Conservation (phyloP, 805 yeast species). For the Helenozyma baotianmanensis region DNA sequence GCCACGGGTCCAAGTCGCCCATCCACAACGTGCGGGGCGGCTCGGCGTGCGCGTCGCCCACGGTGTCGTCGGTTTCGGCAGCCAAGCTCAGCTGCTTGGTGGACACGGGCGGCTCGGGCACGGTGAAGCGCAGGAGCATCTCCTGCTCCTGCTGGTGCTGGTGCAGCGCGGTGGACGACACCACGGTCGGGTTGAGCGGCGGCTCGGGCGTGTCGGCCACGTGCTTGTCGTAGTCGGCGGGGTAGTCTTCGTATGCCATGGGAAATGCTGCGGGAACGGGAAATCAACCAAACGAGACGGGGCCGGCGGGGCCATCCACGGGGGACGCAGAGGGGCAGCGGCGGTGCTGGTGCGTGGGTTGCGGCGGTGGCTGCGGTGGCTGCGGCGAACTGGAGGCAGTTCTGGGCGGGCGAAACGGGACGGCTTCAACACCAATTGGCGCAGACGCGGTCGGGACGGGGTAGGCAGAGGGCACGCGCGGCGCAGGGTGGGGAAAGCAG, state of each 20-base stretch:
- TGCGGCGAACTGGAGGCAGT: too few relatives aligned
- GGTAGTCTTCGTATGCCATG: too few relatives aligned
- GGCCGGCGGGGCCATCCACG: too few relatives aligned
- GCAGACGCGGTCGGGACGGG: too few relatives aligned
- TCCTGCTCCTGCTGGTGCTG: conserved; percentile 44
- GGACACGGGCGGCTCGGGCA: conserved; percentile 40
- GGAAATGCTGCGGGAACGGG: neutral
- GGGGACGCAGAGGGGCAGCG: too few relatives aligned
- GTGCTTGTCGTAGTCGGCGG: too few relatives aligned
- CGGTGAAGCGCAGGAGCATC: conserved; percentile 32
- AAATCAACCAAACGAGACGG: neutral
- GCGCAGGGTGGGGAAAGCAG: too few relatives aligned
- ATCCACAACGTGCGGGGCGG: conserved; percentile 78
- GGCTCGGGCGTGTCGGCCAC: neutral
- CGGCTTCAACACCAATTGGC: too few relatives aligned
- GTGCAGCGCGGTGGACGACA: conserved; percentile 29
- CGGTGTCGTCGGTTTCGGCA: conserved; percentile 16
- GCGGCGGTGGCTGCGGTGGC: too few relatives aligned
- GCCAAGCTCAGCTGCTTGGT: conserved; percentile 34
- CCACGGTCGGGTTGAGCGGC: conserved; percentile 3
- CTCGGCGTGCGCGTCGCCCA: conserved; percentile 10
- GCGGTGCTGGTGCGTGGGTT: too few relatives aligned
- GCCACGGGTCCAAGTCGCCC: conserved; percentile 83
- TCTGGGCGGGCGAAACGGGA: too few relatives aligned
- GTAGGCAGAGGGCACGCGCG: too few relatives aligned